Evolutionary conservation across 306 rosid species (phyloP).

Genomic region (Aeschynomene evenia): DNA sequence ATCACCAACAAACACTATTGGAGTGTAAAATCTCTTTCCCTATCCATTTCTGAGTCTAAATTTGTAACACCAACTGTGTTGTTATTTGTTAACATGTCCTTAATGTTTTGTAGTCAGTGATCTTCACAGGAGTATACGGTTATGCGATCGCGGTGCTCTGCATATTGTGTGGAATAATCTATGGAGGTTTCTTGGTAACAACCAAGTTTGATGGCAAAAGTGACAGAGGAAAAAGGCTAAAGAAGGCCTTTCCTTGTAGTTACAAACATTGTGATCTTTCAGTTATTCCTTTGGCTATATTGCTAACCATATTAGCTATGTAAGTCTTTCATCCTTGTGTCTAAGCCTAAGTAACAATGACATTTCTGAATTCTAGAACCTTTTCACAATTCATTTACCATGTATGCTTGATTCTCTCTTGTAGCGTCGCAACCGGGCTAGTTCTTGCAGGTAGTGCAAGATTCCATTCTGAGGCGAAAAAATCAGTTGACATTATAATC

Average conservation of each 20-base stretch:
- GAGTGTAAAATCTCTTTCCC: constrained; percentile 59
- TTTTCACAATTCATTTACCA: constrained; percentile 19
- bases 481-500: constrained; percentile 60
- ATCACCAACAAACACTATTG: constrained; percentile 85
- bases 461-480: constrained; percentile 62
- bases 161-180: constrained; percentile 67
- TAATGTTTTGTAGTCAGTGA: constrained; percentile 51
- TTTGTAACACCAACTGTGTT: neutral
- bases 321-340: constrained; percentile 43
- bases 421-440: constrained; percentile 66
- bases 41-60: neutral
- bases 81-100: constrained; percentile 23
- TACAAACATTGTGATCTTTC: constrained; percentile 44
- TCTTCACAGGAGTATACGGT: constrained; percentile 73
- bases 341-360: constrained; percentile 10
- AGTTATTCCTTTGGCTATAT: constrained; percentile 45
- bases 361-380: neutral
- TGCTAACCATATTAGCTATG: constrained; percentile 59
- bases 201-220: constrained; percentile 26
- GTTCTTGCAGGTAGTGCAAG: constrained; percentile 64
- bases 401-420: constrained; percentile 1
- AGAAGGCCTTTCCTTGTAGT: constrained; percentile 36
- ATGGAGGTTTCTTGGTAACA: constrained; percentile 41
- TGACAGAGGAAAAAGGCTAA: constrained; percentile 31
- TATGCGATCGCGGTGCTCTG: constrained; percentile 61